Percentiles rank a stretch among this genome's conserved stretches.
These are phyloP conservation scores for Epichloe glyceriae DNA, from an alignment of 2,329 filamentous ascomycete species.

Conservation along the genomic window DNA sequence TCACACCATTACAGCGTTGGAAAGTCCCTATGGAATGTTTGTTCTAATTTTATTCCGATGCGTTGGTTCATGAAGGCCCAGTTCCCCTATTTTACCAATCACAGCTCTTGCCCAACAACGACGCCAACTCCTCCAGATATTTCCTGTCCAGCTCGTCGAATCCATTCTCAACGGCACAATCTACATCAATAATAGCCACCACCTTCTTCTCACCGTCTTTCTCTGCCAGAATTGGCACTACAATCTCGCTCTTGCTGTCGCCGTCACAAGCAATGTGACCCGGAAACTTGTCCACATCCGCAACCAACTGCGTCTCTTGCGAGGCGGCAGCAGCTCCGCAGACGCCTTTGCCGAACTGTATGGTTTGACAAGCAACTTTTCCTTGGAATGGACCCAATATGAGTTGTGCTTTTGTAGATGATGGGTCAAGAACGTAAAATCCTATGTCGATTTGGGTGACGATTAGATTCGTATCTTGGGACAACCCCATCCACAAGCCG, in stretches of 20 bases:
- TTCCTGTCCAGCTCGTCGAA: constrained; percentile 56
- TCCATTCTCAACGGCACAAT: constrained; percentile 54
- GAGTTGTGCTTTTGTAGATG: constrained; percentile 34
- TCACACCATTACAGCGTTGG: not conserved
- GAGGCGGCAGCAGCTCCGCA: constrained; percentile 57
- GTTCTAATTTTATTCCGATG: not conserved
- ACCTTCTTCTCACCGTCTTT: constrained; percentile 28
- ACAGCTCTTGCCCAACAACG: constrained; percentile 44
- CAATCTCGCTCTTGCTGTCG: constrained; percentile 65
- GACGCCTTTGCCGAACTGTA: constrained; percentile 59
- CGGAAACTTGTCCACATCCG: constrained; percentile 60
- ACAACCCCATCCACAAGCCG: not conserved
- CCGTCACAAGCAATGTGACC: constrained; percentile 76
- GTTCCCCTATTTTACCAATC: constrained; percentile 40
- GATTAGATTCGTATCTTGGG: not conserved
- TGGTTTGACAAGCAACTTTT: constrained; percentile 68
- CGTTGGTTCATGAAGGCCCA: not conserved
- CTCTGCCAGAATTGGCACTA: constrained; percentile 52
- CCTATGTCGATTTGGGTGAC: constrained; percentile 28
- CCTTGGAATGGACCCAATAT: constrained; percentile 73
- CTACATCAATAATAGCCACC: constrained; percentile 68
- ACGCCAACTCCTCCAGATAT: constrained; percentile 54
- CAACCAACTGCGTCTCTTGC: constrained; percentile 49
- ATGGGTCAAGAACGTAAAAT: constrained; percentile 57
- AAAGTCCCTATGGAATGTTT: not conserved